phyloP scores from a whole-genome alignment of 495 filamentous ascomycete species.

The Aspergillus egyptiacus region DNA sequence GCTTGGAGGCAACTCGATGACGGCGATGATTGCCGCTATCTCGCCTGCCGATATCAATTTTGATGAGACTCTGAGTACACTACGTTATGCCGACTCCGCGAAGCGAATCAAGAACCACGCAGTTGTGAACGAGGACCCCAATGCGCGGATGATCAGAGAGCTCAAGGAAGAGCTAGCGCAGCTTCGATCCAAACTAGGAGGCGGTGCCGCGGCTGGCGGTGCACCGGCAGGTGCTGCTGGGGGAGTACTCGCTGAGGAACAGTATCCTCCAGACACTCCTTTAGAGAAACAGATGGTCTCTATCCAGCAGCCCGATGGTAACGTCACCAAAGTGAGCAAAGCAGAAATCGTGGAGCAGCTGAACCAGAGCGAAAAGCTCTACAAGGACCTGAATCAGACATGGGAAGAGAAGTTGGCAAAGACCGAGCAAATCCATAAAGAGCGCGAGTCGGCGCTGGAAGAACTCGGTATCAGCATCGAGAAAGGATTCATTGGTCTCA shows the following conservation, averaged over 20 bases:
- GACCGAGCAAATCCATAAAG: conserved; percentile 95
- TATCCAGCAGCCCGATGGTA: conserved; percentile 79
- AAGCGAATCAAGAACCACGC: conserved; percentile 99
- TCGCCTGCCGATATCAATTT: conserved; percentile 99
- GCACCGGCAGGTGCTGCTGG: conserved; percentile 29
- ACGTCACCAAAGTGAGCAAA: conserved; percentile 92
- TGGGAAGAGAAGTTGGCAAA: conserved; percentile 96
- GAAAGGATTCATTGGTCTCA: conserved; percentile 92
- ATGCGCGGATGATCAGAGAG: conserved; percentile 97
- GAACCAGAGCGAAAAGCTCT: conserved; percentile 90
- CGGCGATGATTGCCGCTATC: conserved; percentile 98
- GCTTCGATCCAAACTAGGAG: conserved; percentile 79
- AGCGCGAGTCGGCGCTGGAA: conserved; percentile 90
- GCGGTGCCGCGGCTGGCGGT: conserved; percentile 43
- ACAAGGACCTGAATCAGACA: conserved; percentile 94
- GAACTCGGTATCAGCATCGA: conserved; percentile 98
- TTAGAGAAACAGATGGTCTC: conserved; percentile 94
- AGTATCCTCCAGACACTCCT: conserved; percentile 85
- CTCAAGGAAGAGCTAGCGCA: conserved; percentile 91
- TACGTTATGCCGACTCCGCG: conserved; percentile 94
- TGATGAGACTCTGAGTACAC: conserved; percentile 91
- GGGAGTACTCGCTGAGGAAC: conserved; percentile 58
- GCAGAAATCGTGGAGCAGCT: conserved; percentile 97
- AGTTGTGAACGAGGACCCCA: conserved; percentile 98
- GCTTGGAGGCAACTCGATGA: conserved; percentile 97